Evolutionary conservation across 1,139 yeast species (phyloP), one percentile per base, ranked within the genome.

Genomic region (Candida sp.): DNA sequence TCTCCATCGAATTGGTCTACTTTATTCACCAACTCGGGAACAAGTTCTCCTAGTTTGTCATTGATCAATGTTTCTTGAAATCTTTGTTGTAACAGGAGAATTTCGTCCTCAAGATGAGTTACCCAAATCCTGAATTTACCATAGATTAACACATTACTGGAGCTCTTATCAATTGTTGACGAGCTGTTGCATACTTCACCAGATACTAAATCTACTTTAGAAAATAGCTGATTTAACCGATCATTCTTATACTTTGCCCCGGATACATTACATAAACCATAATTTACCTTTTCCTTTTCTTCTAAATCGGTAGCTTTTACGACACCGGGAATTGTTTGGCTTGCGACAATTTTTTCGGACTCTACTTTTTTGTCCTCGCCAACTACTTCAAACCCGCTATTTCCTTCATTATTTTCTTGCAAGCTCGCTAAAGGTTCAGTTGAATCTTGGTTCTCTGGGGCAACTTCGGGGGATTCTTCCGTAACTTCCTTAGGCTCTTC

Each of bases 61-160:
- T 35, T 35, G 4, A 15, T 21, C 21, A 41, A 39, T 11, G 33
- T 22, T 11, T 35, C 25, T 4, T 39, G n/a, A 5, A 50, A 40
- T 5, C 43, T 35, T 3, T 34, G 35, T 29, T 46, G 37, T n/a
- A 49, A 33, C 5, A 23, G 23, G 2, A 45, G 22, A 9, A 55
- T 41, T 5, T 36, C 40, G 36, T 50, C 46, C 11, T 47, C 48
- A 33, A 44, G 40, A 34, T 47, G 44, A 9, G 50, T 39, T 21
- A 56, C 22, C 59, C 58, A 56, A 2, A 58, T 46, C 9, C 47
- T 49, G 11, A 42, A 27, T 1, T 42, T 40, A 23, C 47, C 44
- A 34, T 49, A 44, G n/a, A 58, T 35, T 6, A 56, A 32, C 1
- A 53, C 43, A 11, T 48, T 45, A 2, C 35, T 21, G 9, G 21